Evolutionary conservation across 2,329 filamentous ascomycete genomes (phyloP), one percentile per base, ranked within the genome.

Genomic region (Gaeumannomyces sp.): DNA sequence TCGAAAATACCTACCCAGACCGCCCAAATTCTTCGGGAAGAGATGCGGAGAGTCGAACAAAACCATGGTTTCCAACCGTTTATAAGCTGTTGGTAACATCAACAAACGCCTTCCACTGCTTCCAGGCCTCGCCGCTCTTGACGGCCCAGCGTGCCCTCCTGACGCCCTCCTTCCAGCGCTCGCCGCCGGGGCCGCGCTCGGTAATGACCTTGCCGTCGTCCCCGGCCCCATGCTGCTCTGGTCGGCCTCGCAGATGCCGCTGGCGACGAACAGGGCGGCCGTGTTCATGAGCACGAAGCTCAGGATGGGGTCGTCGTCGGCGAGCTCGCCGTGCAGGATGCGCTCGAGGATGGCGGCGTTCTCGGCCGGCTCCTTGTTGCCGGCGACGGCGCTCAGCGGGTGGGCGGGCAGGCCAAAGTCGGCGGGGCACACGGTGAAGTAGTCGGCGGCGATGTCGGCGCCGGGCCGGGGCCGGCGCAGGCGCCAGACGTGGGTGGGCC

Each of bases 261-360:
- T 89, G 4, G 90, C 85, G 0, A 96, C 94, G 64, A 99, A 84
- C 63, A 99, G 79, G 1, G 93, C 92, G 0, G 94, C 93, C 1
- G 94, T 91, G 73, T 99, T 99, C 77, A 98, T 90, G 63, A 98
- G 83, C 27, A 99, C 92, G 73, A 99, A 99, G 73, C 96, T 89
- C 67, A 97, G 77, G 63, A 99, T 91, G 0, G 95, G 92, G 70
- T 97, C 87, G 70, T 96, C 86, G 14, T 84, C 83, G 0, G 87
- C 79, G 60, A 96, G 76, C 75, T 96, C 84, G 67, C 90, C 89
- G 63, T 83, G 82, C 65, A 99, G 77, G 59, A 99, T 89, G 67
- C 83, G 84, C 75, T 88, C 88, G 66, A 99, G 78, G 60, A 97
- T 96, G 67, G 83, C 83, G 0, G 95, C 95, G 73, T 99, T 99